Base-by-base conservation (phyloP, 2,329 filamentous ascomycete genomes). In the Diaporthe humulicola region DNA sequence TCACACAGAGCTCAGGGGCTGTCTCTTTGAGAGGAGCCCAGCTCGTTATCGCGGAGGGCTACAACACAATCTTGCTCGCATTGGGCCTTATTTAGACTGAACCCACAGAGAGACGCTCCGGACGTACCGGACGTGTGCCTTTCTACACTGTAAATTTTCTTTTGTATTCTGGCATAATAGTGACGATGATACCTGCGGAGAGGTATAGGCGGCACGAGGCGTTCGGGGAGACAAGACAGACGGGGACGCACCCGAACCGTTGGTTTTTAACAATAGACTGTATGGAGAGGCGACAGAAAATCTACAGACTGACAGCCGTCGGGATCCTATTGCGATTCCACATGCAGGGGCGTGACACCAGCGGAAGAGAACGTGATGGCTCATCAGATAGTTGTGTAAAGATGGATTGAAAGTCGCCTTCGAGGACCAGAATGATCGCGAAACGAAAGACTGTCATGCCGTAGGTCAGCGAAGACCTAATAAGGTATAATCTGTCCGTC, bases 111-210 rank as follows among this genome's bases (percentile, higher is more conserved):
- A 40, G 48, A 54, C 64, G 48, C 33, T 22, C 48, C 33, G 30
- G 64, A 54, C 48, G 64, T 36, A 38, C 33, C 48, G 48, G 45
- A 28, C 33, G 33, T 40, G 25, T 33, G 56, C 56, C 48, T 52
- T 57, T 38, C 56, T 50, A 14, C 57, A 71, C 42, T 61, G 56
- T 56, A 64, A 50, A 61, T 66, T 57, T 64, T 60, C 56, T 14
- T 74, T 64, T 71, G 56, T 71, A 58, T 69, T 36, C 48, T 60
- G 71, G 66, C 57, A 69, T 56, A 74, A 66, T 73, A 57, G 66
- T 66, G 56, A 71, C 67, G 52, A 61, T 71, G 57, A 76, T 74
- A 74, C 72, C 74, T 74, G 30, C 30, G 50, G 73, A 54, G 58
- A 50, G 52, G 14, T 50, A 40, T 25, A 42, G 60, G 60, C 42